Conservation (phyloP, 805 yeast species). For the Candida palmyrensis region DNA sequence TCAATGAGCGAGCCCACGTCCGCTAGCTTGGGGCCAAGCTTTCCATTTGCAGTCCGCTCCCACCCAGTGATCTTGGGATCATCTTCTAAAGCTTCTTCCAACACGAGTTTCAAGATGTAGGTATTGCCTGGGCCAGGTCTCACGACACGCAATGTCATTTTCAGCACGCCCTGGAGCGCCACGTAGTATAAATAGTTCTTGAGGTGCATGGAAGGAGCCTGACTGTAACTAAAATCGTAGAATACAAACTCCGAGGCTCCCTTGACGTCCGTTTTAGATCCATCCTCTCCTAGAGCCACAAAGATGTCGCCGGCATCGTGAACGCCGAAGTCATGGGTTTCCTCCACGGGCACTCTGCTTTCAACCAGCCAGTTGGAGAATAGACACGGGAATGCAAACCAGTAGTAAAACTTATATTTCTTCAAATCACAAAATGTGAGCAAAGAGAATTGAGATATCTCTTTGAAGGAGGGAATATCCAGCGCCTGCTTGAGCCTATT, state of each 20-base stretch:
- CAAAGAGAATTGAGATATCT: conserved; percentile 31
- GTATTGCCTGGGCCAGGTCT: conserved; percentile 7
- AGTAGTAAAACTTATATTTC: conserved; percentile 80
- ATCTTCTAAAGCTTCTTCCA: conserved; percentile 6
- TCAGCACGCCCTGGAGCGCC: conserved; percentile 18
- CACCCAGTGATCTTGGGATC: conserved; percentile 67
- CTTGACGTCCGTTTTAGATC: neutral
- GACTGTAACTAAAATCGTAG: conserved; percentile 26
- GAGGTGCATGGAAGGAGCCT: conserved; percentile 46
- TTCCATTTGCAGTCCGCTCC: conserved; percentile 77
- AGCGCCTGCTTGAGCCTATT: conserved; percentile 13
- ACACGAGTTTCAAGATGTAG: conserved; percentile 12
- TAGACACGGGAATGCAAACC: conserved; percentile 79
- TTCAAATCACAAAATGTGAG: conserved; percentile 84
- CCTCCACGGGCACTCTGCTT: conserved; percentile 2
- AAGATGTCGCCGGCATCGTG: neutral
- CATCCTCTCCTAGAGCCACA: conserved; percentile 1
- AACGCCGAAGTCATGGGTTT: neutral
- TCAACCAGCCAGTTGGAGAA: conserved; percentile 43
- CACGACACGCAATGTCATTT: conserved; percentile 19
- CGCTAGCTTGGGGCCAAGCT: conserved; percentile 75
- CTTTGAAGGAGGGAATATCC: conserved; percentile 17
- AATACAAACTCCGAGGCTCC: conserved; percentile 18
- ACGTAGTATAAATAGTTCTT: conserved; percentile 55
- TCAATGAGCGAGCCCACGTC: conserved; percentile 78